A percentile compares a stretch with the other conserved stretches of the same genome.
Evolutionary conservation across 345 rosid genomes (phyloP).

Genomic region (Cardamine occulta): DNA sequence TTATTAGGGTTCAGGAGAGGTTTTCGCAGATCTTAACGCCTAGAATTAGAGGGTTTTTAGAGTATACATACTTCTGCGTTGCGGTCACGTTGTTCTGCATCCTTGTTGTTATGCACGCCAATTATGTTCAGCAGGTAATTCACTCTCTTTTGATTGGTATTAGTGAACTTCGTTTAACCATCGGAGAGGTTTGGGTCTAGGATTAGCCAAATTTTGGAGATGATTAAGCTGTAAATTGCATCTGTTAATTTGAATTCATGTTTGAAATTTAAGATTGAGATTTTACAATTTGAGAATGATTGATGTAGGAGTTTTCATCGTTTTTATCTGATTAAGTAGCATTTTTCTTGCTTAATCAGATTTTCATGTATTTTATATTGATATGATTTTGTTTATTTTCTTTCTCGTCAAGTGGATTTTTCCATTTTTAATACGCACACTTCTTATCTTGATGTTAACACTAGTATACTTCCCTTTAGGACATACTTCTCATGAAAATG

Average conservation of each 20-base stretch:
- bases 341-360: neutral
- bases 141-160: neutral
- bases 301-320: neutral
- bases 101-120: conserved; percentile 99
- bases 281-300: neutral
- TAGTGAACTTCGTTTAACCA: neutral
- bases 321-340: neutral
- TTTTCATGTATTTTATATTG: neutral
- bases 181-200: neutral
- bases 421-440: neutral
- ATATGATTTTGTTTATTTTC: neutral
- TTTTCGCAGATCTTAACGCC: conserved; percentile 89
- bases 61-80: conserved; percentile 73
- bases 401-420: neutral
- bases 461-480: neutral
- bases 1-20: conserved; percentile 93
- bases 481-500: neutral
- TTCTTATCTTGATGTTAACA: neutral
- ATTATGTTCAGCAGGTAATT: conserved; percentile 91
- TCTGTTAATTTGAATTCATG: neutral
- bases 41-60: conserved; percentile 72
- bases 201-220: conserved; percentile 9
- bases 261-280: neutral
- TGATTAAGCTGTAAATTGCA: neutral
- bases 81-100: conserved; percentile 88